phyloP scores from a whole-genome alignment of 192 early-diverging fungal species.

The Coemansia asiatica region DNA sequence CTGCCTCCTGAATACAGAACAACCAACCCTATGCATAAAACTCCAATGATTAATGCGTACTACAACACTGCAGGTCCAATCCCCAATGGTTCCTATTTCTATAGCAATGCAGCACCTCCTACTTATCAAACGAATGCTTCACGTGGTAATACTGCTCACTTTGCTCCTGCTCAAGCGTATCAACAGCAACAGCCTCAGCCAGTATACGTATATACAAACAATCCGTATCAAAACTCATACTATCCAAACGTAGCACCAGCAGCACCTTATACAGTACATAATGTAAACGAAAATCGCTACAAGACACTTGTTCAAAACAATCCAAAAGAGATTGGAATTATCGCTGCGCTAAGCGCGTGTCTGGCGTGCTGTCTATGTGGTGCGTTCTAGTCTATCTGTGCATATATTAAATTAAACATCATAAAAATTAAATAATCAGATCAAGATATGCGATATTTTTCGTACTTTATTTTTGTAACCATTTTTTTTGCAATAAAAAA shows the following conservation, averaged over 20 bases:
- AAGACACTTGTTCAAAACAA: not conserved
- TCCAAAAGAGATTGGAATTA: not conserved
- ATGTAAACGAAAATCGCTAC: not conserved
- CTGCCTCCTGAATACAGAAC: not conserved
- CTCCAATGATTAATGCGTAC: not conserved
- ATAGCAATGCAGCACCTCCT: not conserved
- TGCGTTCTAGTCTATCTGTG: not conserved
- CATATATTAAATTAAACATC: not conserved
- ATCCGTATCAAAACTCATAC: not conserved
- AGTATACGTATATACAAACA: not conserved
- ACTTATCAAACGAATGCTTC: not conserved
- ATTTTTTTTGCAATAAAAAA: not conserved
- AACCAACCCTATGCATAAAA: not conserved
- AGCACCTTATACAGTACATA: not conserved
- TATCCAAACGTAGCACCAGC: not conserved
- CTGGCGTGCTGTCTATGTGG: conserved; percentile 5
- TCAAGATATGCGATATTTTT: not conserved
- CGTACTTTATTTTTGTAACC: not conserved
- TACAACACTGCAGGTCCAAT: not conserved
- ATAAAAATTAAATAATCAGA: not conserved
- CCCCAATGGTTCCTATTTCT: not conserved
- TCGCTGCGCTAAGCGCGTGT: conserved; percentile 10
- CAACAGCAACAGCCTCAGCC: not conserved
- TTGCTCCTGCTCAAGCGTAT: not conserved
- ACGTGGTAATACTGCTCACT: not conserved